Conservation (phyloP, 345 rosid genomes). For the Citrus cavaleriei region DNA sequence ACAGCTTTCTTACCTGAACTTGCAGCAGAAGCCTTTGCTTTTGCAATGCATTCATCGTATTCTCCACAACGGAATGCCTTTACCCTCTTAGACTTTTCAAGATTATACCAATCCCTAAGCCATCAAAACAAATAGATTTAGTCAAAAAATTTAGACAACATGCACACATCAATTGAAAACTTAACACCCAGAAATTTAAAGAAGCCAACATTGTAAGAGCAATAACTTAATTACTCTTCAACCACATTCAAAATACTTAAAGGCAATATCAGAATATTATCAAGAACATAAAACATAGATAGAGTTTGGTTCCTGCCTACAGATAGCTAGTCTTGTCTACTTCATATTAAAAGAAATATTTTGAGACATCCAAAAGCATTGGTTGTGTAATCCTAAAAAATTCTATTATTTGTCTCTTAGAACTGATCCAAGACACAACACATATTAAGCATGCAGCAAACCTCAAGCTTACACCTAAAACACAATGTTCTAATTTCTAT, state of each 20-base stretch:
- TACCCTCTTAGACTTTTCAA: slow-evolving; percentile 89
- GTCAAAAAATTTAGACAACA: slow-evolving; percentile 7
- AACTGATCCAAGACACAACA: background rate
- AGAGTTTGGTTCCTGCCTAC: background rate
- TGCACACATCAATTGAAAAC: slow-evolving; percentile 1
- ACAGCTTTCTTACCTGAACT: slow-evolving; percentile 64
- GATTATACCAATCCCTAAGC: slow-evolving; percentile 91
- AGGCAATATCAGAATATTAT: background rate
- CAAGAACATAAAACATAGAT: background rate
- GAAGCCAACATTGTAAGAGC: background rate
- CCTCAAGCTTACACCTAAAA: background rate
- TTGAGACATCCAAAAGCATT: background rate
- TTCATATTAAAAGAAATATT: background rate
- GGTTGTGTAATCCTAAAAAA: background rate
- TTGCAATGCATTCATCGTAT: slow-evolving; percentile 74
- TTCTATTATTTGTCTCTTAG: background rate
- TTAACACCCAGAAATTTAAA: background rate
- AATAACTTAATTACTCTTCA: background rate
- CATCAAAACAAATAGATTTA: slow-evolving; percentile 13
- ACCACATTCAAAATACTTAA: background rate
- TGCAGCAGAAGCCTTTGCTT: slow-evolving; percentile 80
- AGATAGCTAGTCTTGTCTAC: background rate
- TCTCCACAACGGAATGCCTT: slow-evolving; percentile 99
- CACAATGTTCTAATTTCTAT: background rate
- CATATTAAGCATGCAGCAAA: background rate